These are phyloP conservation scores for Fusarium floridanum DNA, from an alignment of 2,329 filamentous ascomycete species.

Conservation along the genomic window DNA sequence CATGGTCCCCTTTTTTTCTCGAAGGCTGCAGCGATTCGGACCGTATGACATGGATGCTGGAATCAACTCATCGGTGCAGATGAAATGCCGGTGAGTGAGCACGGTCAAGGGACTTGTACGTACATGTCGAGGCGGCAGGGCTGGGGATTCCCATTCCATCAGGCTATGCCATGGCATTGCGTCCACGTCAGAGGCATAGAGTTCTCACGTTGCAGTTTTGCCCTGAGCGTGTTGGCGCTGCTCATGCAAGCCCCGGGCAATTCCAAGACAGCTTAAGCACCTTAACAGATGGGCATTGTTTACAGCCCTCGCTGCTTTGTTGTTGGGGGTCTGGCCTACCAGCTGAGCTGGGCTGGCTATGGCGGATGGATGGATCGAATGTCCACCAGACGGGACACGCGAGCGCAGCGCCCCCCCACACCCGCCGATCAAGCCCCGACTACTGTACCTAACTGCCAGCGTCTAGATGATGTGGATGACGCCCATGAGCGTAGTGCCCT, in stretches of 20 bases:
- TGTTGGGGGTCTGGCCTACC: conserved; percentile 22
- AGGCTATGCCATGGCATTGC: conserved; percentile 15
- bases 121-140: conserved; percentile 6
- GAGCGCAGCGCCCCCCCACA: conserved; percentile 30
- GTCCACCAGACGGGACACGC: conserved; percentile 33
- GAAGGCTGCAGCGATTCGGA: conserved; percentile 32
- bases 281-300: conserved; percentile 16
- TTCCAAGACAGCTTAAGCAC: conserved; percentile 24
- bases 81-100: conserved; percentile 36
- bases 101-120: conserved; percentile 10
- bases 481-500: conserved; percentile 38
- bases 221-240: conserved; percentile 11
- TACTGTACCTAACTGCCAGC: conserved; percentile 8
- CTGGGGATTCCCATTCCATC: conserved; percentile 13
- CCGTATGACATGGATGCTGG: conserved; percentile 30
- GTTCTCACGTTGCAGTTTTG: conserved; percentile 26
- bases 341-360: conserved; percentile 33
- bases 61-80: conserved; percentile 36
- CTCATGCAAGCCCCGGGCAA: conserved; percentile 28
- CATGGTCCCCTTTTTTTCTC: conserved; percentile 23
- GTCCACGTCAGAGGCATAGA: conserved; percentile 34
- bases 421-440: conserved; percentile 39
- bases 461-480: conserved; percentile 36
- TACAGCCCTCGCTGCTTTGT: conserved; percentile 7
- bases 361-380: conserved; percentile 28